Conservation (phyloP, 2,329 filamentous ascomycete genomes). For the Periconia digitata region DNA sequence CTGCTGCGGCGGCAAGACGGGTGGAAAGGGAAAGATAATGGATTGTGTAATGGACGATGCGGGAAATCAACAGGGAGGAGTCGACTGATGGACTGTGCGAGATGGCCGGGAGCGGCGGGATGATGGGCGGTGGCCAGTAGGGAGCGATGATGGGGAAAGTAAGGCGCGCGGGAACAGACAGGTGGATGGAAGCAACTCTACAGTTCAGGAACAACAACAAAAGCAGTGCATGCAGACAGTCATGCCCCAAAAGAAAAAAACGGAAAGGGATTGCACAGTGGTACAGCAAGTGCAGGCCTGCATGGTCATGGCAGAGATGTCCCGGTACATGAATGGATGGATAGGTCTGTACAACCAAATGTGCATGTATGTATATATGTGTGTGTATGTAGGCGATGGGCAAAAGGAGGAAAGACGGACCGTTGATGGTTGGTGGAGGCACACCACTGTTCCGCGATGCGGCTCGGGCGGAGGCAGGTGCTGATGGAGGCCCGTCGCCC, state of each 20-base stretch:
- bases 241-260: background rate
- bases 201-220: too few species aligned
- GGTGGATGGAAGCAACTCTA: background rate
- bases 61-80: background rate
- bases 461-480: conserved; percentile 30
- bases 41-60: conserved; percentile 1
- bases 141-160: conserved; percentile 15
- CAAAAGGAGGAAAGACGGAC: conserved; percentile 23
- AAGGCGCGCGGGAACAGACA: conserved; percentile 11
- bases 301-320: conserved; percentile 1
- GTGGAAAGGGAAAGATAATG: conserved; percentile 2
- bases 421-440: conserved; percentile 43
- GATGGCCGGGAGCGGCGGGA: conserved; percentile 10
- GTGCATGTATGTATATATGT: background rate
- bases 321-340: background rate
- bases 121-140: conserved; percentile 20
- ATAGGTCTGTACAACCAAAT: background rate
- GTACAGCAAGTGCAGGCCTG: too few species aligned
- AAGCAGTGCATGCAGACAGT: background rate
- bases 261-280: background rate
- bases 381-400: background rate
- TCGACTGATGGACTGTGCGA: background rate
- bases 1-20: too few species aligned
- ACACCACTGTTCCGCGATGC: conserved; percentile 41
- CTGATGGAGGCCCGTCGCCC: conserved; percentile 30